A percentile compares a stretch with the other conserved stretches of the same genome.
These are phyloP conservation scores for Saksenaea vasiformis DNA, from an alignment of 371 early-diverging fungal genomes.

Conservation along the genomic window DNA sequence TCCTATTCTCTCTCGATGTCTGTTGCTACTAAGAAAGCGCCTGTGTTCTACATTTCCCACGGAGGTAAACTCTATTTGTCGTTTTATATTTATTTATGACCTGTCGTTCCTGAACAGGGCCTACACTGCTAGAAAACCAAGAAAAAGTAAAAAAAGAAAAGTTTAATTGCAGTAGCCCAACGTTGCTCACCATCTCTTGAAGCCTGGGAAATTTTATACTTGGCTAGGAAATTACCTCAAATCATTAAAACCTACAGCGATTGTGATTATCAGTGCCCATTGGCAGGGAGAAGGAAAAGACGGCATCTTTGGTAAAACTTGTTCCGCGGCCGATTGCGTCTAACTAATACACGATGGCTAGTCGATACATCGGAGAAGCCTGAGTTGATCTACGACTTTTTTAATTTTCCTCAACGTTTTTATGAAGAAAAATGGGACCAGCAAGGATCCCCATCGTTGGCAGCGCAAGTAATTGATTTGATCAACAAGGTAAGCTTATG, in stretches of 20 bases:
- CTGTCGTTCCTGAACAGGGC: slow-evolving; percentile 31
- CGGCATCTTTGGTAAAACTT: slow-evolving; percentile 8
- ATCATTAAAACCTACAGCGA: slow-evolving; percentile 27
- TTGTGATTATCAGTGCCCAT: slow-evolving; percentile 37
- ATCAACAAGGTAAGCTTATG: slow-evolving; percentile 14
- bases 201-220: slow-evolving; percentile 48
- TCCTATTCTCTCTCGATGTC: too few species aligned
- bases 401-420: slow-evolving; percentile 41
- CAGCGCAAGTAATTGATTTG: slow-evolving; percentile 36
- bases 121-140: slow-evolving; percentile 53
- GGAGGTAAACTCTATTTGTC: slow-evolving; percentile 31
- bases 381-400: slow-evolving; percentile 49
- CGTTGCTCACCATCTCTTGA: not conserved
- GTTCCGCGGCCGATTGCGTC: not conserved
- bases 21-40: slow-evolving; percentile 17
- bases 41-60: slow-evolving; percentile 45
- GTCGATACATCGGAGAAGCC: slow-evolving; percentile 22
- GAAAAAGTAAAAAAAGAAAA: slow-evolving; percentile 14
- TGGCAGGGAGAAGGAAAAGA: slow-evolving; percentile 28
- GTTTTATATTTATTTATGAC: slow-evolving; percentile 21
- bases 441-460: slow-evolving; percentile 33
- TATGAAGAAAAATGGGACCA: slow-evolving; percentile 48
- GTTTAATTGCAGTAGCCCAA: not conserved
- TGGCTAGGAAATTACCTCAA: slow-evolving; percentile 53
- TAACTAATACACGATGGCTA: not conserved